Percentiles rank a stretch among this genome's conserved stretches.
Evolutionary conservation across 352 stramenopile species (phyloP).

Genomic region (Elongisporangium prolatum): DNA sequence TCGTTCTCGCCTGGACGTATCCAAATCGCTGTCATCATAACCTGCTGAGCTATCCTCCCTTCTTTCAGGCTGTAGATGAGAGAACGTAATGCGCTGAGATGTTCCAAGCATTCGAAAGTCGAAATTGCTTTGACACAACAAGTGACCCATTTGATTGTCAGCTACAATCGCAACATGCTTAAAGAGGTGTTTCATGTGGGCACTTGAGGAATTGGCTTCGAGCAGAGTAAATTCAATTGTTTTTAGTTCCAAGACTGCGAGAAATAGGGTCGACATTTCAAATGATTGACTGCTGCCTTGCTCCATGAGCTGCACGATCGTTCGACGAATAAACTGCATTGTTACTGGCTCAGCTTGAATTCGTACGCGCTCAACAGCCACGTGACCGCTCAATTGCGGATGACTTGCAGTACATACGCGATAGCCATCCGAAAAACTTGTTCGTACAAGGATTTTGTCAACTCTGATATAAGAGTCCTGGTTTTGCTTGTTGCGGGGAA

Average conservation of each 20-base stretch:
- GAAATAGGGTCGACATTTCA: conserved; percentile 26
- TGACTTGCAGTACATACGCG: conserved; percentile 37
- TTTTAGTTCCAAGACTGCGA: conserved; percentile 45
- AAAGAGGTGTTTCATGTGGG: conserved; percentile 40
- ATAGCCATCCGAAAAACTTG: conserved; percentile 49
- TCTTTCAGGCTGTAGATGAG: neutral
- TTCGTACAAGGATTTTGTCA: conserved; percentile 31
- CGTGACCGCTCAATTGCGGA: conserved; percentile 40
- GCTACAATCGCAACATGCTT: conserved; percentile 51
- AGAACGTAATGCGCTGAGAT: neutral
- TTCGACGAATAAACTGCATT: conserved; percentile 13
- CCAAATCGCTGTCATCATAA: conserved; percentile 11
- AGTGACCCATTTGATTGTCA: conserved; percentile 51
- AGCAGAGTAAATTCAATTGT: conserved; percentile 53
- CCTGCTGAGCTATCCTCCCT: conserved; percentile 2
- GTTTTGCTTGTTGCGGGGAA: conserved; percentile 3
- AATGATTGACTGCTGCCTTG: neutral
- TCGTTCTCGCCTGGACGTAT: conserved; percentile 1
- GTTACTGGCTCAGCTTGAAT: conserved; percentile 30
- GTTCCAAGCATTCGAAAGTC: conserved; percentile 41
- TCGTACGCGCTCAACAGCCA: conserved; percentile 34
- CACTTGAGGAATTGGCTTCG: neutral
- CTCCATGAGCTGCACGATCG: neutral
- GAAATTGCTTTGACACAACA: conserved; percentile 46
- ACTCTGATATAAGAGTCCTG: conserved; percentile 26